Conservation (phyloP, 192 early-diverging fungal species). For the Geosiphon pyriformis region DNA sequence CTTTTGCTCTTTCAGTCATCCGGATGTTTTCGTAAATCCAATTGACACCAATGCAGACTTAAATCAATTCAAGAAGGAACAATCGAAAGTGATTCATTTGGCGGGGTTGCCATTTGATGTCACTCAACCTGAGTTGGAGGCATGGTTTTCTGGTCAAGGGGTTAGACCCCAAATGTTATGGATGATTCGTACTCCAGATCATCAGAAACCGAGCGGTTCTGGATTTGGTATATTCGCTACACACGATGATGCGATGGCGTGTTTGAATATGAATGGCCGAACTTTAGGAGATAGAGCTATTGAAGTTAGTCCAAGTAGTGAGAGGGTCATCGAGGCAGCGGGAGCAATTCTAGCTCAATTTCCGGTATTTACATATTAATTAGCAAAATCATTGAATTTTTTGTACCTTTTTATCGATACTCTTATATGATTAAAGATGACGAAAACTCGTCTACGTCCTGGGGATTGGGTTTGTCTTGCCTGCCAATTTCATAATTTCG, state of each 20-base stretch:
- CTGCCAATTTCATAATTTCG: slow-evolving; percentile 70
- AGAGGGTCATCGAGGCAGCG: slow-evolving; percentile 53
- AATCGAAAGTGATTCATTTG: slow-evolving; percentile 59
- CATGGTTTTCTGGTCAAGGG: slow-evolving; percentile 50
- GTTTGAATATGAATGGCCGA: slow-evolving; percentile 56
- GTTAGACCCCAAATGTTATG: slow-evolving; percentile 51
- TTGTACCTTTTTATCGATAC: background rate
- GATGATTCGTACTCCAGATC: slow-evolving; percentile 53
- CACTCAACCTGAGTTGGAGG: slow-evolving; percentile 56
- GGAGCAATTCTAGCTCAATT: slow-evolving; percentile 50
- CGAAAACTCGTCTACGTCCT: slow-evolving; percentile 46
- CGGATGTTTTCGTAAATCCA: slow-evolving; percentile 54
- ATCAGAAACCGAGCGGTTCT: slow-evolving; percentile 56
- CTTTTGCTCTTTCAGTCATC: slow-evolving; percentile 42
- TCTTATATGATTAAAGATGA: slow-evolving; percentile 12
- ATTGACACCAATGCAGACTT: slow-evolving; percentile 59
- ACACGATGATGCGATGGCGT: slow-evolving; percentile 60
- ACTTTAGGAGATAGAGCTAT: slow-evolving; percentile 53
- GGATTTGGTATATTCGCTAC: slow-evolving; percentile 60
- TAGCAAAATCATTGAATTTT: background rate
- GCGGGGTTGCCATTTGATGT: slow-evolving; percentile 57
- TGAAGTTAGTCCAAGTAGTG: slow-evolving; percentile 58
- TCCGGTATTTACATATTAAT: slow-evolving; percentile 35
- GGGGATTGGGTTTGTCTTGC: slow-evolving; percentile 73
- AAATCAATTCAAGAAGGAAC: slow-evolving; percentile 56